These are phyloP conservation scores for Leonotis leonurus DNA, from an alignment of 257 asterid genomes.

Conservation along the genomic window DNA sequence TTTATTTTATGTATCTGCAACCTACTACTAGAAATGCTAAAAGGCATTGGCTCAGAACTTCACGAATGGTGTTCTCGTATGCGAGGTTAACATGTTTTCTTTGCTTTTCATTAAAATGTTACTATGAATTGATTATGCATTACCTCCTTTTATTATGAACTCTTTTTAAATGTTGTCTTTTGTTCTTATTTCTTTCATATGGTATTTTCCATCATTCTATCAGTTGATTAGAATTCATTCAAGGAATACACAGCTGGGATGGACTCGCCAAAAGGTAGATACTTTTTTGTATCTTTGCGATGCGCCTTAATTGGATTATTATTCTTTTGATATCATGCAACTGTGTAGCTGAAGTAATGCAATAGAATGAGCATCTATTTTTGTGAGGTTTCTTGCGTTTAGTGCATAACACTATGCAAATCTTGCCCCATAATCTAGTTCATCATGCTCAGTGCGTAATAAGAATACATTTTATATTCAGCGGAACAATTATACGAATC, in stretches of 20 bases:
- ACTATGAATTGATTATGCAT: not conserved
- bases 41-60: not conserved
- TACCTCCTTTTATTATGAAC: not conserved
- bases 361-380: not conserved
- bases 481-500: not conserved
- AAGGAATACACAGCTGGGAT: constrained; percentile 61
- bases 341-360: not conserved
- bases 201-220: constrained; percentile 12
- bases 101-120: not conserved
- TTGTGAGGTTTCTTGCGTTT: not conserved
- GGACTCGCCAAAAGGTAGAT: constrained; percentile 97
- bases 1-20: not conserved
- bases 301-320: constrained; percentile 4
- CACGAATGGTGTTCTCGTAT: not conserved
- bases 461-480: not conserved
- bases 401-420: not conserved
- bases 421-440: not conserved
- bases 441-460: not conserved
- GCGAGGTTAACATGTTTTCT: not conserved
- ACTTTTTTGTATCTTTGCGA: not conserved
- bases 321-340: constrained; percentile 7
- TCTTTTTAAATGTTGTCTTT: not conserved
- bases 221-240: constrained; percentile 79
- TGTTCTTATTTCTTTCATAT: constrained; percentile 8
- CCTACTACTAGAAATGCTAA: not conserved